Conservation (phyloP, 78 protist species). For the Chrysochromulina parva region DNA sequence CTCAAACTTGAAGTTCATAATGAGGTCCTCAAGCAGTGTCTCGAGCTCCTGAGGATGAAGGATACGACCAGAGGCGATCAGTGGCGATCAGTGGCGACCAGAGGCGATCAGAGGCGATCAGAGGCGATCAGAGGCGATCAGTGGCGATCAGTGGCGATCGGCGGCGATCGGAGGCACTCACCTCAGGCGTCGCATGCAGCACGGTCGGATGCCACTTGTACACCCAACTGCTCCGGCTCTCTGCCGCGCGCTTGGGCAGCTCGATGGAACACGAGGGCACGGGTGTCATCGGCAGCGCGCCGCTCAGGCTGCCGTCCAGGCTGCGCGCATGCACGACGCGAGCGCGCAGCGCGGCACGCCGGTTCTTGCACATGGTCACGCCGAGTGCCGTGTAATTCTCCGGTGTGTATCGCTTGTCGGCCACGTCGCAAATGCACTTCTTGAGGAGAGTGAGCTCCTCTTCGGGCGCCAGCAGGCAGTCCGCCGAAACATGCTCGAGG, state of each 20-base stretch:
- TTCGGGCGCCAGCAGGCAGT: conserved; percentile 40
- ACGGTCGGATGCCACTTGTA: not conserved
- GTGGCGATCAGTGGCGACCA: too few species aligned
- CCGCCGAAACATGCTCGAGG: conserved; percentile 50
- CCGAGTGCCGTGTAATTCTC: not conserved
- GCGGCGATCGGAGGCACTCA: too few species aligned
- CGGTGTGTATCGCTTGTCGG: not conserved
- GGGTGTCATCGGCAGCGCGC: not conserved
- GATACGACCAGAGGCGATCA: too few species aligned
- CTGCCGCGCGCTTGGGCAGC: not conserved
- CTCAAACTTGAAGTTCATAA: not conserved
- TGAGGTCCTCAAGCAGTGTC: not conserved
- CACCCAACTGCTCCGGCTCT: not conserved
- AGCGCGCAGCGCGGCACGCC: conserved; percentile 9
- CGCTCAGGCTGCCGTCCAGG: conserved; percentile 9
- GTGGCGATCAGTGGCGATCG: too few species aligned
- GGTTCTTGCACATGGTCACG: not conserved
- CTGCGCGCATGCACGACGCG: too few species aligned
- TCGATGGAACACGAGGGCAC: not conserved
- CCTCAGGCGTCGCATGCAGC: not conserved
- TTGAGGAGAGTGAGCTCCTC: conserved; percentile 52
- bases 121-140: too few species aligned
- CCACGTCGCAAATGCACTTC: not conserved
- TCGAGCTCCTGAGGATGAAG: not conserved
- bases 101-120: too few species aligned